Evolutionary conservation across 2,329 filamentous ascomycete genomes (phyloP).

Genomic region (Penicillium expansum): DNA sequence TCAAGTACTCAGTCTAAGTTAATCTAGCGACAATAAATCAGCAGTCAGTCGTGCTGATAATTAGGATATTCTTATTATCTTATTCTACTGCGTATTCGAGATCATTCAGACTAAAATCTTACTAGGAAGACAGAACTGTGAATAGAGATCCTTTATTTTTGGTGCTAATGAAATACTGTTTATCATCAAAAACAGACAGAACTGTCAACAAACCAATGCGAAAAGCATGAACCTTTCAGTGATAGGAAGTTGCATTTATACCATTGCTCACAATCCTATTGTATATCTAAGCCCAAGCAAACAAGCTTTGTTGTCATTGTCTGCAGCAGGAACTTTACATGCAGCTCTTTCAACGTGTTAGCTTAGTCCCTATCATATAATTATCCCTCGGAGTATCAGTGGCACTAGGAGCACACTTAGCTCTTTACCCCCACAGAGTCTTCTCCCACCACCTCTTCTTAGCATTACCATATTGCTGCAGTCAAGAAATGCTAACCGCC

Average conservation of each 20-base stretch:
- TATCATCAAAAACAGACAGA: not conserved
- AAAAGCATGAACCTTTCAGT: not conserved
- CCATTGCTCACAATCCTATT: not conserved
- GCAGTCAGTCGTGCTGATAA: too few relatives aligned
- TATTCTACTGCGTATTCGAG: not conserved
- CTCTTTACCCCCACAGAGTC: not conserved
- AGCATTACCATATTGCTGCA: not conserved
- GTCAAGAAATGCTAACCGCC: not conserved
- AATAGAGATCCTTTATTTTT: not conserved
- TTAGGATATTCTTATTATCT: too few relatives aligned
- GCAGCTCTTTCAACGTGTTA: not conserved
- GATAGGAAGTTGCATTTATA: not conserved
- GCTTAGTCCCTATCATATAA: not conserved
- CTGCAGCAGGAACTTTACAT: not conserved
- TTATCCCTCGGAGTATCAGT: too few relatives aligned
- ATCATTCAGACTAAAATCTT: not conserved
- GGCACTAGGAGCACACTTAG: not conserved
- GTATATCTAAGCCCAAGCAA: not conserved
- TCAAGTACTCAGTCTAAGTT: too few relatives aligned
- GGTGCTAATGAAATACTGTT: not conserved
- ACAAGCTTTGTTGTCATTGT: not conserved
- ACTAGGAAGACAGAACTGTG: too few relatives aligned
- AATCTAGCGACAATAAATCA: too few relatives aligned
- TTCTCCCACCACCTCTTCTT: not conserved
- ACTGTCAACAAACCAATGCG: not conserved